phyloP scores from a whole-genome alignment of 2,329 filamentous ascomycete genomes.

The Hypoxylon sp. region DNA sequence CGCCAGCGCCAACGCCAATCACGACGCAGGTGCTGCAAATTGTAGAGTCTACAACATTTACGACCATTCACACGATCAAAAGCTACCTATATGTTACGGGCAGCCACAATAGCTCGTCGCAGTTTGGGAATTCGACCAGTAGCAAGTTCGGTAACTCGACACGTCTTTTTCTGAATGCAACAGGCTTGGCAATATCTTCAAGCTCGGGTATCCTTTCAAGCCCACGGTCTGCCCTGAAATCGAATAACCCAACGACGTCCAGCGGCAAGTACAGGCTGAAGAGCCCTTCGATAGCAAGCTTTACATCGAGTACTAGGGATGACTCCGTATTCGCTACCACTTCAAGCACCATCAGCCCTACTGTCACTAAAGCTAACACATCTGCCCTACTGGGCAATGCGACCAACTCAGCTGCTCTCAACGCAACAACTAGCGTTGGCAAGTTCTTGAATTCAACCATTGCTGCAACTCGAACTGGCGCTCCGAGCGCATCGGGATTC shows the following conservation, averaged over 20 bases:
- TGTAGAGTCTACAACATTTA: constrained; percentile 24
- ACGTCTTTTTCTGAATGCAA: constrained; percentile 17
- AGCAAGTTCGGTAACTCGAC: constrained; percentile 27
- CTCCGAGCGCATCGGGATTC: constrained; percentile 15
- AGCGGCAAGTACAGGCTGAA: constrained; percentile 35
- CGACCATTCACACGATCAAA: constrained; percentile 23
- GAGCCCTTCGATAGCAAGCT: constrained; percentile 14
- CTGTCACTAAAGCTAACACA: background rate
- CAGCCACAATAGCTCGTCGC: constrained; percentile 21
- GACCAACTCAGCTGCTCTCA: constrained; percentile 10
- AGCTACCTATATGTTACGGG: constrained; percentile 13
- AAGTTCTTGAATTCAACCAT: constrained; percentile 30
- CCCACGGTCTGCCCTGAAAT: background rate
- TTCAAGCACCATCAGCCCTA: constrained; percentile 5
- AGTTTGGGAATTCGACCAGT: constrained; percentile 38
- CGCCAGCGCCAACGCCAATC: constrained; percentile 27
- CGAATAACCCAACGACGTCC: constrained; percentile 13
- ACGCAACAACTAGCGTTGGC: constrained; percentile 24
- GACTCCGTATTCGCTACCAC: background rate
- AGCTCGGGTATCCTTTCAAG: constrained; percentile 4
- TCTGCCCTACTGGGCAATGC: constrained; percentile 20
- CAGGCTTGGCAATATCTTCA: background rate
- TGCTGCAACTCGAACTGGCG: background rate
- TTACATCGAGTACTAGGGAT: constrained; percentile 8
- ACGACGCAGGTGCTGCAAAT: constrained; percentile 29